A percentile compares a stretch with the other conserved stretches of the same genome.
Evolutionary conservation across 148 eudicot genomes (phyloP).

Genomic region (Vaccinium myrtillus): DNA sequence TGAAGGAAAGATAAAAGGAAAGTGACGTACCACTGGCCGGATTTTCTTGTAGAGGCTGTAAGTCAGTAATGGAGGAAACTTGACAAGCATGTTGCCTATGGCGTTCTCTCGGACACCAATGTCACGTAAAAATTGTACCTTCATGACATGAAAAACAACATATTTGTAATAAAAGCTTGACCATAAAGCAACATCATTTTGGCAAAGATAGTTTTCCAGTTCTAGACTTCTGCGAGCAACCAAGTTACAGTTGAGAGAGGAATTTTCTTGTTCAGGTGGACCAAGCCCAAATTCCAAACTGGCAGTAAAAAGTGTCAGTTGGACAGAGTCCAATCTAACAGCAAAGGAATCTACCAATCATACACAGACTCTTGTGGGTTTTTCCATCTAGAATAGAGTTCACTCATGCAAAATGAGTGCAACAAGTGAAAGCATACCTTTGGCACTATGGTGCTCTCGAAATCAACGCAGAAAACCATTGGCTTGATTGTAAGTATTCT

Average conservation of each 20-base stretch:
- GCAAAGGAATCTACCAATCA: neutral
- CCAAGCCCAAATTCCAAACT: neutral
- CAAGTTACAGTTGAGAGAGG: neutral
- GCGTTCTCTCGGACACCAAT: constrained; percentile 79
- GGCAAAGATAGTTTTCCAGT: neutral
- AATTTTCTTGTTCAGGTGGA: neutral
- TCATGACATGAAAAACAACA: constrained; percentile 12
- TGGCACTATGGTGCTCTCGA: constrained; percentile 68
- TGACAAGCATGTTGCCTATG: constrained; percentile 77
- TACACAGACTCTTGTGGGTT: neutral
- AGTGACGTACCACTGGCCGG: constrained; percentile 84
- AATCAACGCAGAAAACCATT: constrained; percentile 74
- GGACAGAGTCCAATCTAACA: neutral
- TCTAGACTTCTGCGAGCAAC: neutral
- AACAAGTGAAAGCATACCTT: constrained; percentile 49
- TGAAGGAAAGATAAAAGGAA: constrained; percentile 12
- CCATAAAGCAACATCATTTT: neutral
- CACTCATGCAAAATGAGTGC: neutral
- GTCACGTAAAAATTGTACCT: constrained; percentile 89
- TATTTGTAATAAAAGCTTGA: neutral
- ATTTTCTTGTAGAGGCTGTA: constrained; percentile 95
- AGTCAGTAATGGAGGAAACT: constrained; percentile 79
- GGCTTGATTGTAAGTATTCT: constrained; percentile 84
- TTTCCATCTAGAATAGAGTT: neutral
- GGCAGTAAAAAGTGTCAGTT: neutral